phyloP scores from a whole-genome alignment of 176 grass and related monocot genomes.

The Cenchrus fungigraminus region DNA sequence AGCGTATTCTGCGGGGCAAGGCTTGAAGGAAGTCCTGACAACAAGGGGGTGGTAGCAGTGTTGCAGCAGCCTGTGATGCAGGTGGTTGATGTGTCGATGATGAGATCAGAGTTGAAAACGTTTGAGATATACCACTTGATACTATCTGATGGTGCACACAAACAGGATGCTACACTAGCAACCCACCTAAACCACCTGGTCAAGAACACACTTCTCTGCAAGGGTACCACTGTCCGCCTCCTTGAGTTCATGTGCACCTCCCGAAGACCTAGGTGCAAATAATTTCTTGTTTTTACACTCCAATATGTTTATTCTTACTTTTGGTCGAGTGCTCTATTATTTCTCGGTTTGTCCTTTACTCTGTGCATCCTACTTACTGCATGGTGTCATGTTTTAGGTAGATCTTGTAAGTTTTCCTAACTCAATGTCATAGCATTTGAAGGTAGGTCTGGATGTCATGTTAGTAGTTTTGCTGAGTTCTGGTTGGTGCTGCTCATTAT shows the following conservation, averaged over 20 bases:
- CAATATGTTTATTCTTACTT: too few species aligned
- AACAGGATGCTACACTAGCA: slow-evolving; percentile 55
- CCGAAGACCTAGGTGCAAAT: not conserved
- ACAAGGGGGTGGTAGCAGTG: not conserved
- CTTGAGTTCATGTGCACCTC: not conserved
- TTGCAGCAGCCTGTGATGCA: slow-evolving; percentile 31
- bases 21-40: not conserved
- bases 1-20: not conserved
- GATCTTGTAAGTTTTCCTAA: not conserved
- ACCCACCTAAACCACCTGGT: slow-evolving; percentile 50
- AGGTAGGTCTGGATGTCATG: too few species aligned
- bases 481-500: not conserved
- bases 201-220: slow-evolving; percentile 23
- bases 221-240: not conserved
- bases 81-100: slow-evolving; percentile 9
- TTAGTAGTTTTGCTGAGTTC: not conserved
- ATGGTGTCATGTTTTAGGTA: too few species aligned
- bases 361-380: too few species aligned
- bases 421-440: not conserved
- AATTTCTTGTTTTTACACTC: not conserved
- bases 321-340: too few species aligned
- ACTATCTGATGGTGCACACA: slow-evolving; percentile 3
- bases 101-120: slow-evolving; percentile 3
- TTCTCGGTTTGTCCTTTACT: too few species aligned
- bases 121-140: slow-evolving; percentile 18